Percentiles rank a stretch among this genome's conserved stretches.
Conservation (phyloP, 2,329 filamentous ascomycete genomes). For the Pseudogymnoascus sp. region DNA sequence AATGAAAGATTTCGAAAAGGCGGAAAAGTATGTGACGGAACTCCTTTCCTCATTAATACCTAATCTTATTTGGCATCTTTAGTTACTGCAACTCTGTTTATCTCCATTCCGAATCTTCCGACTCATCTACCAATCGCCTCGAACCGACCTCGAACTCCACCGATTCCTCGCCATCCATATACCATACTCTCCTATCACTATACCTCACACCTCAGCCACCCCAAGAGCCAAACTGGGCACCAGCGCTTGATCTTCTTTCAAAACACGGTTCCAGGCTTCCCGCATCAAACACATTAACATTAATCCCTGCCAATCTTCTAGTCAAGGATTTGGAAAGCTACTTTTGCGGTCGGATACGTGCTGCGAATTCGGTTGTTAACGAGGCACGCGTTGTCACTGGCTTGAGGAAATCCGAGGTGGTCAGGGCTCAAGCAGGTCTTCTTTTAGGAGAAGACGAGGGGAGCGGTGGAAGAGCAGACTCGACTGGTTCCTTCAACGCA, state of each 20-base stretch:
- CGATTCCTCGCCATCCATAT: conserved; percentile 65
- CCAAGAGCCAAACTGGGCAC: conserved; percentile 62
- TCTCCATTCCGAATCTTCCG: conserved; percentile 44
- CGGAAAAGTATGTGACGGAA: conserved; percentile 65
- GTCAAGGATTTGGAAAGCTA: conserved; percentile 78
- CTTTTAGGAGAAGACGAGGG: conserved; percentile 60
- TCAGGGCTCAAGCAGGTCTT: conserved; percentile 66
- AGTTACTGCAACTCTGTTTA: conserved; percentile 88
- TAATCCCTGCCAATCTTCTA: conserved; percentile 75
- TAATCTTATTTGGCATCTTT: conserved; percentile 14
- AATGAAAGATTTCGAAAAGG: conserved; percentile 75
- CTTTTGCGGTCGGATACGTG: conserved; percentile 82
- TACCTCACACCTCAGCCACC: conserved; percentile 76
- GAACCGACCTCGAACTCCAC: conserved; percentile 30
- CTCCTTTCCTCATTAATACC: background rate
- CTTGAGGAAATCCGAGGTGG: conserved; percentile 68
- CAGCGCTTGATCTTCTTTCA: conserved; percentile 79
- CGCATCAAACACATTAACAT: conserved; percentile 71
- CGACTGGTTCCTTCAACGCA: conserved; percentile 19
- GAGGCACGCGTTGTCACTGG: conserved; percentile 70
- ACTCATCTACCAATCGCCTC: conserved; percentile 16
- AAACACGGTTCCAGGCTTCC: conserved; percentile 88
- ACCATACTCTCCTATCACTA: conserved; percentile 80
- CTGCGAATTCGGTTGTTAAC: conserved; percentile 73
- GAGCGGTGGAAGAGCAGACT: conserved; percentile 35